Evolutionary conservation across 2,329 filamentous ascomycete species (phyloP), one percentile per base, ranked within the genome.

Genomic region (Fusarium guadeloupense): DNA sequence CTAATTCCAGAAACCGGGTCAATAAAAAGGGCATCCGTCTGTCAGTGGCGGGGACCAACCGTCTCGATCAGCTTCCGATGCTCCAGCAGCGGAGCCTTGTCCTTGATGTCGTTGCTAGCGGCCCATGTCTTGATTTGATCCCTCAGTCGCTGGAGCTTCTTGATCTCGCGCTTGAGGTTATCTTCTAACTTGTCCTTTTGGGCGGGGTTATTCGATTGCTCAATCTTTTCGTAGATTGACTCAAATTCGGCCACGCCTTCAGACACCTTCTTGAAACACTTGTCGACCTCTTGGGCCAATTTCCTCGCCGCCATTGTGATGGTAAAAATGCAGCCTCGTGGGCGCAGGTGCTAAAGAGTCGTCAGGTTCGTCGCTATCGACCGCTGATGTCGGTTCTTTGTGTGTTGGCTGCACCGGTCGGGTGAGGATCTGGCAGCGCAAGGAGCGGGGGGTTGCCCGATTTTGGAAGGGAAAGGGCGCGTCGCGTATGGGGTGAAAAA

Each of bases 81-180:
- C 72, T 99, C 95, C 73, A 97, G 80, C 74, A 99, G 80, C 70
- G 94, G 94, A 76, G 91, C 90, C 84, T 99, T 99, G 83, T 99
- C 95, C 84, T 99, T 99, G 86, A 99, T 96, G 76, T 99, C 95
- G 82, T 97, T 97, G 79, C 92, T 93, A 54, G 93, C 91, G 4
- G 94, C 93, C 95, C 95, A 99, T 84, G 94, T 96, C 83, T 99
- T 99, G 83, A 99, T 98, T 82, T 98, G 95, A 77, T 99, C 95
- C 73, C 95, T 90, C 77, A 95, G 89, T 71, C 95, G 87, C 79
- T 99, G 95, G 53, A 99, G 88, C 85, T 99, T 99, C 88, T 99
- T 99, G 85, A 98, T 98, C 81, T 99, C 95, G 75, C 95, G 92
- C 83, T 99, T 99, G 69, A 99, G 85, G 75, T 95, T 92, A 80